Conservation (phyloP, 768 basidiomycete genomes). For the Calocybe indica region DNA sequence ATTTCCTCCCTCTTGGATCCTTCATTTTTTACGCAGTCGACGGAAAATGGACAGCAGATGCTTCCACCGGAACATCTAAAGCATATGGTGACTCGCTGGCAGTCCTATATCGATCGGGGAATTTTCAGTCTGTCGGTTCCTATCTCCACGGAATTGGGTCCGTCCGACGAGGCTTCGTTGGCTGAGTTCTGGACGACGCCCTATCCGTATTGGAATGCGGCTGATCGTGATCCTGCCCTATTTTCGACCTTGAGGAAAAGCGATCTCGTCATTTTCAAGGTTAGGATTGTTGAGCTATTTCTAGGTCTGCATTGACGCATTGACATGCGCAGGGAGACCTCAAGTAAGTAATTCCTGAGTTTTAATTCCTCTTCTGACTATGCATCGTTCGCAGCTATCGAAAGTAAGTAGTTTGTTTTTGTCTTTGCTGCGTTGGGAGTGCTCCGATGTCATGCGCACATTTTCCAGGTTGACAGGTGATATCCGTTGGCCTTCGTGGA, state of each 20-base stretch:
- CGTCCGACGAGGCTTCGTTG: constrained; percentile 16
- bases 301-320: background rate
- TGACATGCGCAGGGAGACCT: constrained; percentile 62
- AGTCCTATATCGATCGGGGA: constrained; percentile 59
- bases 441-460: background rate
- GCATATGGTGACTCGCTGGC: constrained; percentile 67
- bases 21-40: constrained; percentile 44
- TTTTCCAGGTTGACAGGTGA: constrained; percentile 78
- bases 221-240: constrained; percentile 41
- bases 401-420: constrained; percentile 48
- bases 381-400: constrained; percentile 51
- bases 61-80: constrained; percentile 35
- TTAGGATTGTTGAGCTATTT: constrained; percentile 15
- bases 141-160: constrained; percentile 48
- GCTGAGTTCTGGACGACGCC: constrained; percentile 71
- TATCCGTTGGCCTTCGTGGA: constrained; percentile 79
- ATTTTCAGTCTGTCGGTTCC: constrained; percentile 72
- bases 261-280: constrained; percentile 82
- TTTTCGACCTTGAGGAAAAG: constrained; percentile 47
- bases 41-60: background rate
- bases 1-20: constrained; percentile 54
- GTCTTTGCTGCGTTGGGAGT: background rate
- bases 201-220: constrained; percentile 74
- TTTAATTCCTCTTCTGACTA: background rate
- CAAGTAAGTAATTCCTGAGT: constrained; percentile 53